phyloP scores from a whole-genome alignment of 163 green algal species.

The Scenedesmus sp. region DNA sequence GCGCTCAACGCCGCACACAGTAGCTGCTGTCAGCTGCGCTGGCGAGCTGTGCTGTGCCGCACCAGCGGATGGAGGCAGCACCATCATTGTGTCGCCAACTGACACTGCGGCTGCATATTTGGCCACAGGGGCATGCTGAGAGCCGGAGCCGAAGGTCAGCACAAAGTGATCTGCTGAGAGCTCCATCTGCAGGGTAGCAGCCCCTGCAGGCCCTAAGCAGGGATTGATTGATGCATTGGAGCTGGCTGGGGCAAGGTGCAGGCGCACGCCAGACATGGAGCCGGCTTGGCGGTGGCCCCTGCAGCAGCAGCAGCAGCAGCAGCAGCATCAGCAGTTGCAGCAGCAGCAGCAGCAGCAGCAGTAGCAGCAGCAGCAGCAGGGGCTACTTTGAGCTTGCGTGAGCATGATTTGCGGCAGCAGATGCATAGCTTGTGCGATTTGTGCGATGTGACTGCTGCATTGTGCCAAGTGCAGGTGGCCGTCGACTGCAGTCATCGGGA shows the following conservation, averaged over 20 bases:
- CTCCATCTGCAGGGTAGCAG: background rate
- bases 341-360: background rate
- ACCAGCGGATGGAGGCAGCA: no score
- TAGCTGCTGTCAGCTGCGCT: background rate
- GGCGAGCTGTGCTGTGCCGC: no score
- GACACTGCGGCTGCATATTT: background rate
- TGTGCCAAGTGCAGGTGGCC: no score
- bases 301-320: slow-evolving; percentile 7
- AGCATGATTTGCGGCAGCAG: background rate
- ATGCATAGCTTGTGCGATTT: no score
- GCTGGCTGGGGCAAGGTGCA: background rate
- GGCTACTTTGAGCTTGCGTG: no score
- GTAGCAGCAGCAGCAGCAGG: background rate
- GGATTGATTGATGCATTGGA: background rate
- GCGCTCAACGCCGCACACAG: background rate
- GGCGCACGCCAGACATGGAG: background rate
- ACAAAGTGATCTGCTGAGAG: slow-evolving; percentile 24
- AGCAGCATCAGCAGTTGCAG: background rate
- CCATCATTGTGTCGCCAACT: background rate
- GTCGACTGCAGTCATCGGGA: no score
- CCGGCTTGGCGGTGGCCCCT: slow-evolving; percentile 7
- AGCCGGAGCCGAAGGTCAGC: background rate
- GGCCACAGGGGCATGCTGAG: background rate
- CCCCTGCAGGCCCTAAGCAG: background rate
- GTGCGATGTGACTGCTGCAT: no score